phyloP scores from a whole-genome alignment of 225 moss, liverwort and hornwort genomes.

The Rhytidiadelphus loreus region DNA sequence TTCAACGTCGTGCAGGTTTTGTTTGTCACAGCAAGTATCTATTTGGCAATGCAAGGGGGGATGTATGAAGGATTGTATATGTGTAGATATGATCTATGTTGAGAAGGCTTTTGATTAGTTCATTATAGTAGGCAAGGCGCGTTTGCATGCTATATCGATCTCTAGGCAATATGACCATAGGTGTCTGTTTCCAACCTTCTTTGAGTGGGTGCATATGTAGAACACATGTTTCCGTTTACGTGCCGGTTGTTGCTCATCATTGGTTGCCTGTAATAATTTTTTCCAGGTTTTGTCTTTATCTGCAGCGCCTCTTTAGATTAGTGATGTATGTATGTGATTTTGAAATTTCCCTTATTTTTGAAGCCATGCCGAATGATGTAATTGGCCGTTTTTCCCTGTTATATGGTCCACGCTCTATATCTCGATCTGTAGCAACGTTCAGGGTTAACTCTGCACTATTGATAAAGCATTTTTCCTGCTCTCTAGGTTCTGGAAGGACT shows the following conservation, averaged over 20 bases:
- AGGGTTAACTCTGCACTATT: background rate
- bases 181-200: background rate
- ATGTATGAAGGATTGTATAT: background rate
- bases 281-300: background rate
- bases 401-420: background rate
- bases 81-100: background rate
- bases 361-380: background rate
- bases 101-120: background rate
- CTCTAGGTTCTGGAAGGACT: slow-evolving; percentile 90
- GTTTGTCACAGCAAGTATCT: background rate
- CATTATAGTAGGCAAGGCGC: background rate
- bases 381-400: background rate
- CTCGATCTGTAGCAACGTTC: background rate
- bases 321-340: background rate
- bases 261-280: background rate
- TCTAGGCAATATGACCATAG: background rate
- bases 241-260: background rate
- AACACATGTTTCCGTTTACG: background rate
- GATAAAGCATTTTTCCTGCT: background rate
- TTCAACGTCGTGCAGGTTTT: background rate
- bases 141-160: background rate
- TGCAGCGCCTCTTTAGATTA: background rate
- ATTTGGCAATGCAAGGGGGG: background rate
- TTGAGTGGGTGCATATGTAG: background rate
- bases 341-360: background rate